Conservation (phyloP, 805 yeast genomes). For the Sugiyamaella chiloensis region DNA sequence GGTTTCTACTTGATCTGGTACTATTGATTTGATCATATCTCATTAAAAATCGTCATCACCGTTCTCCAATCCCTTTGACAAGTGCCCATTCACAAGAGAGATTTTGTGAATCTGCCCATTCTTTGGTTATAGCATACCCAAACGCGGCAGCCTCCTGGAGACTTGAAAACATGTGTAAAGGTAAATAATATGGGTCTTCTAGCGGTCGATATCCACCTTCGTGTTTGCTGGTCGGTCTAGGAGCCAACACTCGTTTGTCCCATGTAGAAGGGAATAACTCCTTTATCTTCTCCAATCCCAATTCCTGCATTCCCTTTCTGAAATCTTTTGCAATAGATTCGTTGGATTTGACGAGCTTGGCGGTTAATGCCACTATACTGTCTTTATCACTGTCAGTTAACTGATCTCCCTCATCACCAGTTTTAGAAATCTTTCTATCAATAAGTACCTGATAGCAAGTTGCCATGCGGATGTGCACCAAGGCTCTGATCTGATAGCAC, state of each 20-base stretch:
- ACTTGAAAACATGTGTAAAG: slow-evolving; percentile 37
- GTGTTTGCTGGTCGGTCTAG: slow-evolving; percentile 21
- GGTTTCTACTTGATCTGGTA: no score
- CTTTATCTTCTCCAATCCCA: slow-evolving; percentile 23
- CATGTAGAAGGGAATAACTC: slow-evolving; percentile 25
- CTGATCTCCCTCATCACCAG: slow-evolving; percentile 5
- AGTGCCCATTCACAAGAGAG: slow-evolving; percentile 32
- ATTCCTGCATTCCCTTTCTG: slow-evolving; percentile 26
- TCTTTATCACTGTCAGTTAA: slow-evolving; percentile 12
- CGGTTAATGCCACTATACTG: slow-evolving; percentile 1
- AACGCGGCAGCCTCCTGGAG: slow-evolving; percentile 41
- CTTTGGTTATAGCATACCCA: slow-evolving; percentile 34
- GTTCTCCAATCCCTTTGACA: slow-evolving; percentile 15
- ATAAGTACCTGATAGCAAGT: slow-evolving; percentile 14
- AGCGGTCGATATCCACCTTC: slow-evolving; percentile 34
- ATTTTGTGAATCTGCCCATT: slow-evolving; percentile 35
- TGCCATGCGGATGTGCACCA: slow-evolving; percentile 28
- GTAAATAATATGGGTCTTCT: slow-evolving; percentile 35
- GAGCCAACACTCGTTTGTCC: slow-evolving; percentile 14
- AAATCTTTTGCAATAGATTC: slow-evolving; percentile 29
- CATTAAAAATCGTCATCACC: slow-evolving; percentile 3
- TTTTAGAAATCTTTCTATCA: slow-evolving; percentile 4
- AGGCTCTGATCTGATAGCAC: slow-evolving; percentile 32
- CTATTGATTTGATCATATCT: slow-evolving; percentile 1
- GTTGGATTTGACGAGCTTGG: slow-evolving; percentile 8